phyloP scores from a whole-genome alignment of 2,329 filamentous ascomycete genomes.

The Fusarium robinianum region DNA sequence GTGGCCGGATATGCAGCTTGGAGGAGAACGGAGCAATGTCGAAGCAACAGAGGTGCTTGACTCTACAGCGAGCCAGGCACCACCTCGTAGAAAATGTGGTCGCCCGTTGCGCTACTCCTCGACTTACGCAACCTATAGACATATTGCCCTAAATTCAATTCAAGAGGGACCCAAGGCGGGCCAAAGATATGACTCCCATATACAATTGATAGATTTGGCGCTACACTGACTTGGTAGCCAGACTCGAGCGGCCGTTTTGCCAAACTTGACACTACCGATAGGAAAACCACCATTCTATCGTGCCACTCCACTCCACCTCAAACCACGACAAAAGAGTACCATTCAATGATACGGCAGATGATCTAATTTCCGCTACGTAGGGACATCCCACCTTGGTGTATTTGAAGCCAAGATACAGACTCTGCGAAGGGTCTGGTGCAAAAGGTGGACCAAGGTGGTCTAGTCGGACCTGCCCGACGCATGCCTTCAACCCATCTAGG shows the following conservation, averaged over 20 bases:
- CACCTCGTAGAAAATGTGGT: too few species aligned
- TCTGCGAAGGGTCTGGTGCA: neutral
- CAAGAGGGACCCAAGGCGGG: too few species aligned
- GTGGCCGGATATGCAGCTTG: too few species aligned
- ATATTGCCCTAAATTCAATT: too few species aligned
- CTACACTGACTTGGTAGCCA: neutral
- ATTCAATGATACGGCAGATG: neutral
- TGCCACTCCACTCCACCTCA: neutral
- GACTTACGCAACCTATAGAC: too few species aligned
- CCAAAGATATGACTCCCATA: too few species aligned
- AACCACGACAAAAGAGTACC: neutral
- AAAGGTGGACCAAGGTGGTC: neutral
- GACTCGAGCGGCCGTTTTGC: neutral
- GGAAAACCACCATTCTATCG: neutral
- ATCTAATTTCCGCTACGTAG: neutral
- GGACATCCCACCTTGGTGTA: too few species aligned
- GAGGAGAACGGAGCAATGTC: too few species aligned
- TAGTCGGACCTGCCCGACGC: neutral
- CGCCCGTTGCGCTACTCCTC: too few species aligned
- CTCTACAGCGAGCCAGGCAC: too few species aligned
- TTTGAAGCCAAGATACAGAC: neutral
- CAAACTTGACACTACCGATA: neutral
- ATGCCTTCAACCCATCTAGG: neutral
- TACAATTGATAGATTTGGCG: too few species aligned
- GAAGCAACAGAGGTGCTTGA: too few species aligned